A percentile compares a stretch with the other conserved stretches of the same genome.
Evolutionary conservation across 805 yeast species (phyloP).

Genomic region (Ogataea naganishii): DNA sequence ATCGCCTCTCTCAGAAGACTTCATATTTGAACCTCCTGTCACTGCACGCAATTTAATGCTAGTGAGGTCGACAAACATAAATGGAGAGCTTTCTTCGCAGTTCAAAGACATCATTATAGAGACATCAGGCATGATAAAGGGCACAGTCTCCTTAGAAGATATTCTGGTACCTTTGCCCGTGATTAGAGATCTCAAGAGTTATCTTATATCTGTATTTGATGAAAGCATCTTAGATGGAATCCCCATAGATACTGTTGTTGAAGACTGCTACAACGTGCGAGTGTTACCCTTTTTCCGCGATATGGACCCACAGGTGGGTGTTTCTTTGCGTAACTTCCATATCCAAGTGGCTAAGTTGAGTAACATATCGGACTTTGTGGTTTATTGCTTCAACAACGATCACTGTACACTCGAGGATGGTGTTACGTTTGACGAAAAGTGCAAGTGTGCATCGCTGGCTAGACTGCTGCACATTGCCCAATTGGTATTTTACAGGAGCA

Average conservation of each 20-base stretch:
- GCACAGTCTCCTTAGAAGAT: slow-evolving; percentile 46
- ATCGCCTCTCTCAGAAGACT: slow-evolving; percentile 10
- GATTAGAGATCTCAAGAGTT: slow-evolving; percentile 17
- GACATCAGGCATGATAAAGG: slow-evolving; percentile 40
- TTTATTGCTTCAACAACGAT: slow-evolving; percentile 54
- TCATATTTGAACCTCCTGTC: slow-evolving; percentile 11
- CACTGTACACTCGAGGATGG: slow-evolving; percentile 15
- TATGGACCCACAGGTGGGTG: slow-evolving; percentile 63
- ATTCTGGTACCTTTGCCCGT: slow-evolving; percentile 36
- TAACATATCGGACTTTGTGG: slow-evolving; percentile 61
- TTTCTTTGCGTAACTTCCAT: slow-evolving; percentile 76
- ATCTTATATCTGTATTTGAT: slow-evolving; percentile 20
- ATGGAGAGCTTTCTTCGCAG: slow-evolving; percentile 19
- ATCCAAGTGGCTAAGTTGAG: slow-evolving; percentile 80
- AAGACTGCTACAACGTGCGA: slow-evolving; percentile 34
- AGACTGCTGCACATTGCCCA: slow-evolving; percentile 38
- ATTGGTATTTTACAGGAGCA: slow-evolving; percentile 13
- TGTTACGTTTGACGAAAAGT: slow-evolving; percentile 7
- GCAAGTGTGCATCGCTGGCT: slow-evolving; percentile 30
- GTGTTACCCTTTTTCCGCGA: slow-evolving; percentile 45
- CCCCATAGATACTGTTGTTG: slow-evolving; percentile 22
- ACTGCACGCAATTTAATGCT: slow-evolving; percentile 19
- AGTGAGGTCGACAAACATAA: slow-evolving; percentile 20
- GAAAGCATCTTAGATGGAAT: slow-evolving; percentile 11
- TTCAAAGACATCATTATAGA: slow-evolving; percentile 23